phyloP scores from a whole-genome alignment of 208 protist species.

The Sergeia podlipaevii region DNA sequence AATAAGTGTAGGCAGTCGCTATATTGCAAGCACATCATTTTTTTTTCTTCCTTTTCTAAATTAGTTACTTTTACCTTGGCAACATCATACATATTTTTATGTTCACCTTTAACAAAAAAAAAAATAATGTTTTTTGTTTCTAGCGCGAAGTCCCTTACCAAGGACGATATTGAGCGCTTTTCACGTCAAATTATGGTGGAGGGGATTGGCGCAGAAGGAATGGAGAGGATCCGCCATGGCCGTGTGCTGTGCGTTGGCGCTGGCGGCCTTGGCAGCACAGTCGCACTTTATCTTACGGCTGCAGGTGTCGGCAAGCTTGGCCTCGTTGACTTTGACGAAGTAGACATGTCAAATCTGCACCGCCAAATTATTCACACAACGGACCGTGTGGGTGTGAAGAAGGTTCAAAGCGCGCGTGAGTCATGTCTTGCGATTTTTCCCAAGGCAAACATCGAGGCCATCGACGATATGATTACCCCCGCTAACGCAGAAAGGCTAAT shows the following conservation, averaged over 20 bases:
- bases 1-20: background rate
- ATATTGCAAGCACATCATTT: no score
- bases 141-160: slow-evolving; percentile 27
- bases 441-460: slow-evolving; percentile 22
- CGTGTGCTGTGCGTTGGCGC: slow-evolving; percentile 90
- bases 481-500: slow-evolving; percentile 80
- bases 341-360: slow-evolving; percentile 93
- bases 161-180: slow-evolving; percentile 79
- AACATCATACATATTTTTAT: slow-evolving; percentile 2
- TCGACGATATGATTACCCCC: slow-evolving; percentile 34
- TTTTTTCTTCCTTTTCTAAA: slow-evolving; percentile 1
- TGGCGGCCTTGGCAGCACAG: slow-evolving; percentile 93
- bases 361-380: slow-evolving; percentile 93
- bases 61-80: background rate
- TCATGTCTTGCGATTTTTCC: slow-evolving; percentile 74
- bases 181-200: slow-evolving; percentile 88
- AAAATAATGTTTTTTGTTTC: background rate
- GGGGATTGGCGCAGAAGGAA: slow-evolving; percentile 74
- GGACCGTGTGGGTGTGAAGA: slow-evolving; percentile 44
- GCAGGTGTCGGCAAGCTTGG: slow-evolving; percentile 89
- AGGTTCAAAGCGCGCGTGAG: slow-evolving; percentile 79
- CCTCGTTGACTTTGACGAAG: slow-evolving; percentile 92
- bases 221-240: slow-evolving; percentile 47
- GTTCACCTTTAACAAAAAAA: background rate
- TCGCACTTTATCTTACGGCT: slow-evolving; percentile 90